These are phyloP conservation scores for Pinus albicaulis DNA, from an alignment of 75 land plant species.

Conservation along the genomic window DNA sequence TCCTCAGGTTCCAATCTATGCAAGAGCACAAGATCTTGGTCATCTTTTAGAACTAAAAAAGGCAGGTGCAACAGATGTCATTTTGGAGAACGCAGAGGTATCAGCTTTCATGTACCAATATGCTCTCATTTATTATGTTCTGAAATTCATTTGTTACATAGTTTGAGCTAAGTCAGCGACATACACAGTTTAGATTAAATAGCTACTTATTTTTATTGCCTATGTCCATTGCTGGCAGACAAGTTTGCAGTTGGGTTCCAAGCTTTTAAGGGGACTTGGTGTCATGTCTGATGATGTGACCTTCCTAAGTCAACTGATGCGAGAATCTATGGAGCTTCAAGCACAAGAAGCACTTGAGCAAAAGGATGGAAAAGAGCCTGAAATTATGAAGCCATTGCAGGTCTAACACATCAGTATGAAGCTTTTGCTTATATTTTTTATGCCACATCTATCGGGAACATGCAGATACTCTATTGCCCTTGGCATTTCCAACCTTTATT, in stretches of 20 bases:
- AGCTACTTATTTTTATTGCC: neutral
- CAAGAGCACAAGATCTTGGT: constrained; percentile 80
- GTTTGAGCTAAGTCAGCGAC: constrained; percentile 1
- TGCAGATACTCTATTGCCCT: constrained; percentile 19
- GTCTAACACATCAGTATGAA: constrained; percentile 24
- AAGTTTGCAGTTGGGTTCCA: constrained; percentile 92
- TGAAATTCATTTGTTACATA: neutral
- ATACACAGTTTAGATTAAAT: neutral
- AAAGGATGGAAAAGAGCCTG: constrained; percentile 50
- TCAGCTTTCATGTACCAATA: neutral
- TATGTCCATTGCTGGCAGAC: constrained; percentile 50
- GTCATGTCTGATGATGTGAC: constrained; percentile 95
- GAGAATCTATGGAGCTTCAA: constrained; percentile 93
- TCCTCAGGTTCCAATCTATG: constrained; percentile 83
- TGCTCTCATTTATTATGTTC: neutral
- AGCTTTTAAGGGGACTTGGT: constrained; percentile 84
- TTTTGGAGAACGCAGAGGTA: constrained; percentile 95
- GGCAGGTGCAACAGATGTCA: constrained; percentile 94
- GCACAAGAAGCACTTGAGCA: constrained; percentile 67
- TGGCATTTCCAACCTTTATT: neutral
- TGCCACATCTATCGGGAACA: neutral
- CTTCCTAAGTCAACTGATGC: constrained; percentile 77
- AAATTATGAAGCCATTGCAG: constrained; percentile 76
- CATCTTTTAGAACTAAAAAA: constrained; percentile 90
- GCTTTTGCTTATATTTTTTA: neutral